Percentiles rank a stretch among this genome's conserved stretches.
Evolutionary conservation across 495 filamentous ascomycete genomes (phyloP).

Genomic region (Glarea lozoyensis): DNA sequence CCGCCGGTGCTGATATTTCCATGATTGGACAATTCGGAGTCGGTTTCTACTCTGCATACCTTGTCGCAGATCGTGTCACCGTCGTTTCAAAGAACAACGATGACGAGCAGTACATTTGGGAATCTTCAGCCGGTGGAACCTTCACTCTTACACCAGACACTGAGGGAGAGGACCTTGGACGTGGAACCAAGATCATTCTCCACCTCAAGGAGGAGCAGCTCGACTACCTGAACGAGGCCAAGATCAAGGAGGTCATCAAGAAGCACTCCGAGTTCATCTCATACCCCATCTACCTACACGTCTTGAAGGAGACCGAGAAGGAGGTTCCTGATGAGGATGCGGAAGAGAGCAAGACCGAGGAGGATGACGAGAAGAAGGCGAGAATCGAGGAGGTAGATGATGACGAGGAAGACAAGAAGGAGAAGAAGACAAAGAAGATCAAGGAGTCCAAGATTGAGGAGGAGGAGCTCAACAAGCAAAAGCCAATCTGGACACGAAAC

Average conservation of each 20-base stretch:
- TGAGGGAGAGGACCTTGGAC: conserved; percentile 81
- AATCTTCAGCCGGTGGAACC: conserved; percentile 93
- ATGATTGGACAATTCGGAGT: conserved; percentile 99
- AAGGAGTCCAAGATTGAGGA: conserved; percentile 98
- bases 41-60: conserved; percentile 99
- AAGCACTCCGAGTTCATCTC: conserved; percentile 99
- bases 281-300: conserved; percentile 99
- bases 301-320: conserved; percentile 97
- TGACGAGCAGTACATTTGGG: conserved; percentile 99
- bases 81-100: conserved; percentile 98
- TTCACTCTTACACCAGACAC: conserved; percentile 91
- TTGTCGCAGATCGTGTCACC: conserved; percentile 93
- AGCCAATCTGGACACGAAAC: conserved; percentile 99
- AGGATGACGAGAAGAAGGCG: conserved; percentile 65
- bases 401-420: conserved; percentile 80
- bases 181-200: conserved; percentile 95
- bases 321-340: conserved; percentile 91
- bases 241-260: conserved; percentile 99
- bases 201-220: conserved; percentile 98
- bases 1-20: conserved; percentile 97
- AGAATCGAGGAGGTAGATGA: conserved; percentile 76
- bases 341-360: conserved; percentile 56
- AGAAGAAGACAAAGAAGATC: conserved; percentile 97
- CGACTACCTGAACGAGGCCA: conserved; percentile 96
- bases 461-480: conserved; percentile 99